Evolutionary conservation across 2,329 filamentous ascomycete species (phyloP).

Genomic region (Phoma sp.): DNA sequence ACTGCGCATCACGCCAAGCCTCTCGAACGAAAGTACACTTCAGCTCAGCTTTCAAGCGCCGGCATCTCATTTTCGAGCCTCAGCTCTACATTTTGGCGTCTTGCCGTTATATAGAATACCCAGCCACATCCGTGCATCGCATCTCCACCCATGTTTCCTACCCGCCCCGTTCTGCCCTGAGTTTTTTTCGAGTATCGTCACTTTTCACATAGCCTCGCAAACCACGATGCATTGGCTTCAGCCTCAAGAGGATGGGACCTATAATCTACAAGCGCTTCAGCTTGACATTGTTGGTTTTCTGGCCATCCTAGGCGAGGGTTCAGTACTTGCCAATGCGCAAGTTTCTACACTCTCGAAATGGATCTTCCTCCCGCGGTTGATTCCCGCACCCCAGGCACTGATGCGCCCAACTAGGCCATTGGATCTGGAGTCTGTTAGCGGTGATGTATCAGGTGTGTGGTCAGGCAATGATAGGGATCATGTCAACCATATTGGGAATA

Average conservation of each 20-base stretch:
- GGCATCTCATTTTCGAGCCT: conserved; percentile 25
- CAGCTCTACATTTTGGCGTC: conserved; percentile 12
- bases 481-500: conserved; percentile 59
- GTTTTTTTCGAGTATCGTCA: conserved; percentile 1
- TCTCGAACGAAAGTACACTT: background rate
- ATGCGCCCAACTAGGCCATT: conserved; percentile 55
- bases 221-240: conserved; percentile 48
- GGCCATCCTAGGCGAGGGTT: conserved; percentile 62
- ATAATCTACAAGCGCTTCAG: conserved; percentile 51
- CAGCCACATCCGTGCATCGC: conserved; percentile 17
- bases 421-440: conserved; percentile 51
- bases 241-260: conserved; percentile 27
- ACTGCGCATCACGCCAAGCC: background rate
- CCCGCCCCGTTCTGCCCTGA: conserved; percentile 22
- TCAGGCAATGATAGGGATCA: conserved; percentile 57
- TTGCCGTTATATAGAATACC: conserved; percentile 2
- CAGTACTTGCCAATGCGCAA: conserved; percentile 58
- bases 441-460: conserved; percentile 54
- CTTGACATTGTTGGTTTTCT: conserved; percentile 64
- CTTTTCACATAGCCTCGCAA: background rate
- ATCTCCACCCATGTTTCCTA: conserved; percentile 30
- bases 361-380: conserved; percentile 58
- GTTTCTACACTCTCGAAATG: conserved; percentile 59
- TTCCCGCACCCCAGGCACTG: conserved; percentile 60
- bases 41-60: conserved; percentile 23